Conservation (phyloP, 2,329 filamentous ascomycete genomes). For the Aureobasidium namibiae region DNA sequence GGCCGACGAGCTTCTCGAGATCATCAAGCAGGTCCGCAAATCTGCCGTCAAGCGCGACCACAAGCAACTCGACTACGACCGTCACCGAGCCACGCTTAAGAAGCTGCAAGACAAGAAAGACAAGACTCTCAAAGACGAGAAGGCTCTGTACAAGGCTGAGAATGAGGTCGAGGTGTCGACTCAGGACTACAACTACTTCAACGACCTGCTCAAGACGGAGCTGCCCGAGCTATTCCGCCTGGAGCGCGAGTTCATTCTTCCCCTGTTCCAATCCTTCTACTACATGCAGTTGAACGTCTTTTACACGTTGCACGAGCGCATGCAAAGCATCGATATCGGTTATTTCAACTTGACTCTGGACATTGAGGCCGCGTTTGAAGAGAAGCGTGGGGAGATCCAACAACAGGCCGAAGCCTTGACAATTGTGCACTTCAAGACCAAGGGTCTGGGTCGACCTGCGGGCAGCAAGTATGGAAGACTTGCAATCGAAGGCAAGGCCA, state of each 20-base stretch:
- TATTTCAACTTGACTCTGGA: conserved; percentile 92
- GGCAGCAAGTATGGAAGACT: conserved; percentile 29
- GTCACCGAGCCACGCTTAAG: conserved; percentile 73
- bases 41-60: conserved; percentile 83
- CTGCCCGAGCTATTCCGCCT: conserved; percentile 83
- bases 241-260: conserved; percentile 90
- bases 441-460: conserved; percentile 35
- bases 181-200: conserved; percentile 96
- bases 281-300: conserved; percentile 99
- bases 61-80: conserved; percentile 95
- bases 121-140: conserved; percentile 91
- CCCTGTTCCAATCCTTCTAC: conserved; percentile 97
- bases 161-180: conserved; percentile 84
- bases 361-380: conserved; percentile 82
- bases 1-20: conserved; percentile 84
- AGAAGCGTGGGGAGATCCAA: conserved; percentile 82
- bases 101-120: conserved; percentile 98
- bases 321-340: conserved; percentile 94
- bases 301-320: conserved; percentile 94
- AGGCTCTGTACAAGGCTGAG: conserved; percentile 92
- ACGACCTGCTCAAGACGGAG: conserved; percentile 92
- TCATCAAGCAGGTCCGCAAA: conserved; percentile 94
- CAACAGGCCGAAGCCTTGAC: conserved; percentile 73
- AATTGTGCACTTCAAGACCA: conserved; percentile 88
- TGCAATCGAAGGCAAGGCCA: conserved; percentile 17